Conservation (phyloP, 495 filamentous ascomycete species). For the Platismatia glauca region DNA sequence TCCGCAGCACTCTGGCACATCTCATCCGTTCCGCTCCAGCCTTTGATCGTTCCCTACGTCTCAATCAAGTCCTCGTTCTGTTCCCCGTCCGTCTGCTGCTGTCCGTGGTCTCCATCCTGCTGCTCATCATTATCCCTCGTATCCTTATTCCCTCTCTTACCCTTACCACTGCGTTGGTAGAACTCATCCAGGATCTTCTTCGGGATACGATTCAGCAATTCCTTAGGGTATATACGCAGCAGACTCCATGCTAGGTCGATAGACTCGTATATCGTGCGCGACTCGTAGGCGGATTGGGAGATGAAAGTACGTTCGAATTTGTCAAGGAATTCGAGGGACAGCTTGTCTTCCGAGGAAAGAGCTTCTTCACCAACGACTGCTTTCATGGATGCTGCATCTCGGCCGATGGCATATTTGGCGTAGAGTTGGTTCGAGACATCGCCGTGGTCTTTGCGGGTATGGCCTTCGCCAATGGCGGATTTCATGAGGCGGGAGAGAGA, state of each 20-base stretch:
- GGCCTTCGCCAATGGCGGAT: constrained; percentile 94
- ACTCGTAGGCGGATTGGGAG: constrained; percentile 83
- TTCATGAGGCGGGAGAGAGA: constrained; percentile 99
- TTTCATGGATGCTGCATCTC: constrained; percentile 97
- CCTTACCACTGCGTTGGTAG: constrained; percentile 68
- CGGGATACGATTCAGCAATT: constrained; percentile 94
- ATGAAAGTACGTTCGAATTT: constrained; percentile 96
- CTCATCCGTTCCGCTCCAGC: neutral
- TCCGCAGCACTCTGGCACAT: neutral
- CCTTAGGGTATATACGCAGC: constrained; percentile 92
- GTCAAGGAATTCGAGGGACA: constrained; percentile 94
- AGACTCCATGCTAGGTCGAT: constrained; percentile 94
- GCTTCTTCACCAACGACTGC: constrained; percentile 98
- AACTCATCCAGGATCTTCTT: constrained; percentile 88
- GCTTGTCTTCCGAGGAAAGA: constrained; percentile 88
- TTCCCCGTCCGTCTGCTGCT: constrained; percentile 31
- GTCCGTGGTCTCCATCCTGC: constrained; percentile 38
- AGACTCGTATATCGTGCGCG: constrained; percentile 78
- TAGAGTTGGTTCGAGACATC: constrained; percentile 99
- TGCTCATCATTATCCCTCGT: constrained; percentile 59
- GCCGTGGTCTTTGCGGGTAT: constrained; percentile 89
- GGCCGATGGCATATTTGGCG: constrained; percentile 98
- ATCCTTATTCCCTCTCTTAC: constrained; percentile 54
- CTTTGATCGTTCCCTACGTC: constrained; percentile 7
- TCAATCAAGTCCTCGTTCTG: constrained; percentile 25